Conservation (phyloP, 345 rosid species). For the Eutrema japonicum region DNA sequence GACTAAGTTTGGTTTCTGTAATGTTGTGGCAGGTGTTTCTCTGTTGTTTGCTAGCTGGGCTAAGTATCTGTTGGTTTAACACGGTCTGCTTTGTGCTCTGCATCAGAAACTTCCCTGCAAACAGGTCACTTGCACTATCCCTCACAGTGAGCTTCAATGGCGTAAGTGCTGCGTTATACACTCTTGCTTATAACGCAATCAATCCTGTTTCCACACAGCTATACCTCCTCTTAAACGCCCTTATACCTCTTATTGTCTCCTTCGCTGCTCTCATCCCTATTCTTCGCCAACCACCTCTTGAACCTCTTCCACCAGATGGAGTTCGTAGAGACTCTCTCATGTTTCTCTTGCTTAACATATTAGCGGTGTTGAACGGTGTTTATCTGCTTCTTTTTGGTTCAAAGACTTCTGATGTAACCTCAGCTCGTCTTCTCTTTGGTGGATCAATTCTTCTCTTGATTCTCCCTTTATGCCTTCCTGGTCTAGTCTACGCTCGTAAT, state of each 20-base stretch:
- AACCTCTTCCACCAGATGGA: constrained; percentile 74
- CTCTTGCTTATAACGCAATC: constrained; percentile 74
- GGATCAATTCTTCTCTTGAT: constrained; percentile 77
- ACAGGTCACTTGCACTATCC: constrained; percentile 76
- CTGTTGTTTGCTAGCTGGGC: constrained; percentile 81
- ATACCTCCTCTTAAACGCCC: constrained; percentile 76
- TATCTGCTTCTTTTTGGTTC: constrained; percentile 81
- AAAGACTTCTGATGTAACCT: constrained; percentile 39
- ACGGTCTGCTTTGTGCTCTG: constrained; percentile 91
- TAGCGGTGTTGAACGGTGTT: constrained; percentile 74
- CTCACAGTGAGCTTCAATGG: constrained; percentile 92
- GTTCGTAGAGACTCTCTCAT: constrained; percentile 71
- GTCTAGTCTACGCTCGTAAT: constrained; percentile 69
- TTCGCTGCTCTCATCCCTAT: constrained; percentile 72
- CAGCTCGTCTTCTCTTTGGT: constrained; percentile 60
- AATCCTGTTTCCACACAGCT: constrained; percentile 53
- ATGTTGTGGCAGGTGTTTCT: constrained; percentile 63
- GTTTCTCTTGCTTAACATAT: constrained; percentile 71
- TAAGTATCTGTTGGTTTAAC: constrained; percentile 97
- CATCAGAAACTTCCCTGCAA: constrained; percentile 74
- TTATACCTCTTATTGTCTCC: constrained; percentile 66
- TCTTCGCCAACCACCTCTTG: constrained; percentile 82
- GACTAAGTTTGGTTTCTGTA: constrained; percentile 17
- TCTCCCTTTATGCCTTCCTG: constrained; percentile 78
- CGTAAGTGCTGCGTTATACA: constrained; percentile 84